Evolutionary conservation across 2,329 filamentous ascomycete species (phyloP).

Genomic region (Plenodomus tracheiphilus): DNA sequence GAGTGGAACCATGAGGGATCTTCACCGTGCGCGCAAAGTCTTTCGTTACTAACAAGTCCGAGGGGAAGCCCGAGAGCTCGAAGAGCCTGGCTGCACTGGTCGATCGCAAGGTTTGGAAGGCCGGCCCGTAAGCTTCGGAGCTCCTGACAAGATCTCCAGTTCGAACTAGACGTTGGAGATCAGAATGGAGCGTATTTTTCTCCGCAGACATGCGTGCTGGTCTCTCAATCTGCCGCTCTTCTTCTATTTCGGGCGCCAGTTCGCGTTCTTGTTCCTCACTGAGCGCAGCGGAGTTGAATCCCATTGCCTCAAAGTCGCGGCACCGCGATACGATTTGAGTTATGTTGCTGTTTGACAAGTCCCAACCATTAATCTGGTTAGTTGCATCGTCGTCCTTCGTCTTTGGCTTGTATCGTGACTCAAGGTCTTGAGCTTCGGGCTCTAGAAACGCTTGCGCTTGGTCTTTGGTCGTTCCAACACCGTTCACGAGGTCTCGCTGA

Average conservation of each 20-base stretch:
- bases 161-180: conserved; percentile 49
- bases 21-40: conserved; percentile 58
- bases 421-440: conserved; percentile 56
- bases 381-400: not conserved
- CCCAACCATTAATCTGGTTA: conserved; percentile 8
- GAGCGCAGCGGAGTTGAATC: conserved; percentile 46
- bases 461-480: conserved; percentile 13
- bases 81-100: conserved; percentile 49
- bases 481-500: conserved; percentile 46
- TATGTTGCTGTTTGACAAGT: conserved; percentile 21
- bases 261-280: conserved; percentile 72
- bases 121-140: conserved; percentile 47
- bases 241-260: conserved; percentile 65
- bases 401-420: conserved; percentile 56
- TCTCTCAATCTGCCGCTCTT: conserved; percentile 60
- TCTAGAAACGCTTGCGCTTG: conserved; percentile 57
- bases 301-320: conserved; percentile 28
- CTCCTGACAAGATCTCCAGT: conserved; percentile 36
- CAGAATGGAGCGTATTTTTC: conserved; percentile 49
- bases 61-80: conserved; percentile 42
- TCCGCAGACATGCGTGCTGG: conserved; percentile 48
- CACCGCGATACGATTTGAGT: conserved; percentile 22
- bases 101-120: conserved; percentile 50
- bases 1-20: conserved; percentile 4
- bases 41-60: conserved; percentile 50